Evolutionary conservation across 1,284 basidiomycete species (phyloP).

Genomic region (Schizophyllum commune): DNA sequence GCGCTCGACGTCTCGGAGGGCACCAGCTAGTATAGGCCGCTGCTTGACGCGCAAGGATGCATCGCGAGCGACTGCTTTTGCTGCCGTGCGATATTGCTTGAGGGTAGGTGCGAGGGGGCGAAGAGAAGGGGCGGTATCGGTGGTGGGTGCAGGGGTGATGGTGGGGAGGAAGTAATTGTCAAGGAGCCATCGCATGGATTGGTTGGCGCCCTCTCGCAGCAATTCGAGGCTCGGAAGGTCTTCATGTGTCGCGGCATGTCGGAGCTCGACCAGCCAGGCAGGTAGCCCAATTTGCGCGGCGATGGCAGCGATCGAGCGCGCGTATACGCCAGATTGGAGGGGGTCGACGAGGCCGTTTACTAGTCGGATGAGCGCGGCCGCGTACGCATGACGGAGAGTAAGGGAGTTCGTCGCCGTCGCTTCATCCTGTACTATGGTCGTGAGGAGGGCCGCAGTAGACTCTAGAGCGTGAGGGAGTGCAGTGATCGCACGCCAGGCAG

Average conservation of each 20-base stretch:
- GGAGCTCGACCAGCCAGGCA: conserved; percentile 85
- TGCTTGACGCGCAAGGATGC: conserved; percentile 46
- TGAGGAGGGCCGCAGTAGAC: conserved; percentile 62
- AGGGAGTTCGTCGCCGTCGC: conserved; percentile 17
- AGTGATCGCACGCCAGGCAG: conserved; percentile 69
- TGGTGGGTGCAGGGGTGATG: conserved; percentile 44
- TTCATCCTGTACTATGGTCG: conserved; percentile 49
- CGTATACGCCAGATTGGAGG: conserved; percentile 80
- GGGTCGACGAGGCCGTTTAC: conserved; percentile 96
- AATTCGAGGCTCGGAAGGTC: conserved; percentile 84
- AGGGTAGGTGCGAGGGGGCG: conserved; percentile 53
- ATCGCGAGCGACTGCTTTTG: conserved; percentile 56
- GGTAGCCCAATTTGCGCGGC: conserved; percentile 85
- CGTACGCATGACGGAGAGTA: conserved; percentile 58
- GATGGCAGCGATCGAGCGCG: conserved; percentile 85
- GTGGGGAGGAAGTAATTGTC: conserved; percentile 75
- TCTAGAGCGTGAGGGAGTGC: conserved; percentile 69
- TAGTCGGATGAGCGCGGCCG: conserved; percentile 77
- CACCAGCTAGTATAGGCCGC: conserved; percentile 9
- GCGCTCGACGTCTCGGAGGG: conserved; percentile 53
- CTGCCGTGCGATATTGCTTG: conserved; percentile 59
- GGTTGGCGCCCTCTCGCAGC: conserved; percentile 64
- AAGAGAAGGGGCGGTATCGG: conserved; percentile 23
- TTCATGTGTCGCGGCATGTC: conserved; percentile 95
- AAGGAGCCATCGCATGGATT: conserved; percentile 77